Conservation (phyloP, 169 alveolate genomes). For the Theileria equi region DNA sequence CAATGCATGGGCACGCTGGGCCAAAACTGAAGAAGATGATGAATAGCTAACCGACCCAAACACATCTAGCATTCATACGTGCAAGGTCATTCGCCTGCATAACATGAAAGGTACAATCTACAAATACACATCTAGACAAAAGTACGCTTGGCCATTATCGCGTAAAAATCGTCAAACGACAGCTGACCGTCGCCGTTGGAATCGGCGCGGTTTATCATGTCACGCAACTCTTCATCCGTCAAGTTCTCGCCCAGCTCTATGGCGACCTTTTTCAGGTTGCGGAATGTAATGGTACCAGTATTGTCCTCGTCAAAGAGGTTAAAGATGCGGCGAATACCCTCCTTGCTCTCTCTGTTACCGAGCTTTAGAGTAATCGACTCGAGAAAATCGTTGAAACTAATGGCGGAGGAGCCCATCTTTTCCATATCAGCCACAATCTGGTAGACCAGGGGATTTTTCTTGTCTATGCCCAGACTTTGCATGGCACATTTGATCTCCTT, state of each 20-base stretch:
- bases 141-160: constrained; percentile 96
- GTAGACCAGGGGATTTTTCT: constrained; percentile 96
- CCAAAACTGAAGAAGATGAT: constrained; percentile 56
- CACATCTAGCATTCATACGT: no score
- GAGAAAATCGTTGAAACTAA: constrained; percentile 95
- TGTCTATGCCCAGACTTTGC: constrained; percentile 98
- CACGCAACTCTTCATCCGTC: constrained; percentile 96
- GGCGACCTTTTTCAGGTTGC: constrained; percentile 95
- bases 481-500: constrained; percentile 98
- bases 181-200: constrained; percentile 98
- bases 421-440: constrained; percentile 98
- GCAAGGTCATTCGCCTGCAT: no score
- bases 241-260: constrained; percentile 97
- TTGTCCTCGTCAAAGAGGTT: constrained; percentile 96
- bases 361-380: constrained; percentile 95
- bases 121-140: neutral
- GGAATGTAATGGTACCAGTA: constrained; percentile 91
- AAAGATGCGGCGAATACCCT: constrained; percentile 96
- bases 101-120: neutral
- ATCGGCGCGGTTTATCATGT: constrained; percentile 98
- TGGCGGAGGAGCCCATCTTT: constrained; percentile 91
- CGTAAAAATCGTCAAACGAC: constrained; percentile 96
- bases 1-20: constrained; percentile 76
- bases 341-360: constrained; percentile 96
- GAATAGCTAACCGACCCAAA: no score